Evolutionary conservation across 768 basidiomycete genomes (phyloP).

Genomic region (Collybia sp.): DNA sequence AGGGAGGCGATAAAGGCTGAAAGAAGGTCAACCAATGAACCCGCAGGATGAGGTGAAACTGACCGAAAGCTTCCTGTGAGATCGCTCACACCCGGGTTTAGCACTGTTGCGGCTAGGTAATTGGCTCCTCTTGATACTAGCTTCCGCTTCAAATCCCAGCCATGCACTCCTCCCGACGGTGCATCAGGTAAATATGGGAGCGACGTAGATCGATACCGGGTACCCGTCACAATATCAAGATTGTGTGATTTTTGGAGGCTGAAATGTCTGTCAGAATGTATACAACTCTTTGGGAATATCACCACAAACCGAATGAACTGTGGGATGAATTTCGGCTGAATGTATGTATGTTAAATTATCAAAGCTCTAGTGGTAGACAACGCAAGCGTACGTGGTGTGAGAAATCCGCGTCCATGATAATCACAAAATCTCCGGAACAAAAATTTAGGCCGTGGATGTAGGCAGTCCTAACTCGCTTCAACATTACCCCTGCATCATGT

Average conservation of each 20-base stretch:
- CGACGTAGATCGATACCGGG: slow-evolving; percentile 70
- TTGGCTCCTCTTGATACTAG: slow-evolving; percentile 87
- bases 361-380: background rate
- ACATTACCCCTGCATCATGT: background rate
- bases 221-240: slow-evolving; percentile 91
- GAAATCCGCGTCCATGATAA: slow-evolving; percentile 97
- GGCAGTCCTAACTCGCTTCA: slow-evolving; percentile 58
- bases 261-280: background rate
- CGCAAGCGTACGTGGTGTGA: slow-evolving; percentile 74
- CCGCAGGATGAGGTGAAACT: slow-evolving; percentile 14
- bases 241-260: slow-evolving; percentile 84
- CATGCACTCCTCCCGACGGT: slow-evolving; percentile 80
- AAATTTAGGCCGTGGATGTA: slow-evolving; percentile 91
- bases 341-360: background rate
- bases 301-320: slow-evolving; percentile 76
- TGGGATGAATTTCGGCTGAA: slow-evolving; percentile 90
- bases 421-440: slow-evolving; percentile 87
- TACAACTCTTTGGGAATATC: background rate
- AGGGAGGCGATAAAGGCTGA: slow-evolving; percentile 68
- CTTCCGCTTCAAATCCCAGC: slow-evolving; percentile 91
- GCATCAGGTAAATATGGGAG: slow-evolving; percentile 54
- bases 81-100: slow-evolving; percentile 85
- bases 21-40: background rate
- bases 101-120: slow-evolving; percentile 81
- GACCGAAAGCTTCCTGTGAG: slow-evolving; percentile 89